phyloP scores from a whole-genome alignment of 2,329 filamentous ascomycete species.

The Paraphaeosphaeria minitans region DNA sequence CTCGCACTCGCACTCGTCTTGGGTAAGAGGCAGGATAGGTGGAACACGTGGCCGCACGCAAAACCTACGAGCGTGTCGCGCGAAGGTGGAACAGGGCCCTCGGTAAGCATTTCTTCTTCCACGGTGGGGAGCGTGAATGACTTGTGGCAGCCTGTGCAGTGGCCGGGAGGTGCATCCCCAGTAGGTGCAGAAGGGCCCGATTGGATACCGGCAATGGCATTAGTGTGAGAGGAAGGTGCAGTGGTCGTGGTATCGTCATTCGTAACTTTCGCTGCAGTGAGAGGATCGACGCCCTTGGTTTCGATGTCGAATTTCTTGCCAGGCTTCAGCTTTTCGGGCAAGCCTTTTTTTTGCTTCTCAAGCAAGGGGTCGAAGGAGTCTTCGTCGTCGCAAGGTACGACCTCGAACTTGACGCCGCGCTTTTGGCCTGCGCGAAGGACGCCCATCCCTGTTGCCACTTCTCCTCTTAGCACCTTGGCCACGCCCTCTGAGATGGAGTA shows the following conservation, averaged over 20 bases:
- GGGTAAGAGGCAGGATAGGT: slow-evolving; percentile 71
- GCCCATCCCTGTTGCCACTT: slow-evolving; percentile 84
- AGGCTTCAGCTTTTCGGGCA: background rate
- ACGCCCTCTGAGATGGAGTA: slow-evolving; percentile 90
- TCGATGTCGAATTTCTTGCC: slow-evolving; percentile 33
- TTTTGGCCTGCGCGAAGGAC: slow-evolving; percentile 78
- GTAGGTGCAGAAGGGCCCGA: slow-evolving; percentile 31
- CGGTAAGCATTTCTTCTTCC: slow-evolving; percentile 35
- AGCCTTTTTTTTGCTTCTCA: slow-evolving; percentile 7
- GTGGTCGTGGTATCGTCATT: slow-evolving; percentile 30
- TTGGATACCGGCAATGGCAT: slow-evolving; percentile 21
- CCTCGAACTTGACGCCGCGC: slow-evolving; percentile 87
- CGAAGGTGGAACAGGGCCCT: slow-evolving; percentile 32
- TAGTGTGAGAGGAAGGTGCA: slow-evolving; percentile 24
- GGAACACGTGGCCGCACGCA: slow-evolving; percentile 81
- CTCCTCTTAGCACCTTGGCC: slow-evolving; percentile 81
- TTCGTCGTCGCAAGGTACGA: slow-evolving; percentile 56
- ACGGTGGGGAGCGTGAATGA: slow-evolving; percentile 39
- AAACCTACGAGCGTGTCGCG: slow-evolving; percentile 77
- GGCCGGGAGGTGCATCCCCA: slow-evolving; percentile 38
- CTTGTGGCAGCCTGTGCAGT: slow-evolving; percentile 41
- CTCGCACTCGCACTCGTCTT: slow-evolving; percentile 49
- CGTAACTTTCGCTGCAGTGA: slow-evolving; percentile 28
- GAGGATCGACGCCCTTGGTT: slow-evolving; percentile 35
- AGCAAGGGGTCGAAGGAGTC: background rate